Conservation (phyloP, 192 early-diverging fungal genomes). For the Neocallimastix lanati region DNA sequence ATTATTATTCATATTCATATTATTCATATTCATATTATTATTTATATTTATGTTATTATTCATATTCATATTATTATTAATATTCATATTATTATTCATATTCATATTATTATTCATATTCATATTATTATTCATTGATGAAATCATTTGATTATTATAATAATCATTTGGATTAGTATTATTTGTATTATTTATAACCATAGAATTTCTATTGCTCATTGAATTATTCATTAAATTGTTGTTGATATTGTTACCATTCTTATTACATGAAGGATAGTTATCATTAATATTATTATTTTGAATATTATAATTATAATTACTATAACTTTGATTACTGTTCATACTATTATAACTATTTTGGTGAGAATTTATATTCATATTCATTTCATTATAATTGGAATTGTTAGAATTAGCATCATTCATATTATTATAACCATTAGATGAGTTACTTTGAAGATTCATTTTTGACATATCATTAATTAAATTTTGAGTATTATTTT, state of each 20-base stretch:
- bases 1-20: background rate
- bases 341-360: no score
- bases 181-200: background rate
- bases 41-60: background rate
- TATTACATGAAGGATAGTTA: background rate
- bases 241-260: background rate
- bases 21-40: background rate
- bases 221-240: background rate
- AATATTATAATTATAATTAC: background rate
- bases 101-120: background rate
- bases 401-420: no score
- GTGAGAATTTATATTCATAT: no score
- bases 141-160: background rate
- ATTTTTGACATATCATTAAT: background rate
- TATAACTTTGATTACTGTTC: no score
- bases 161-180: background rate
- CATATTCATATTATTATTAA: background rate
- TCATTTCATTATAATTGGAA: no score
- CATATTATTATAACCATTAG: background rate
- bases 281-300: background rate
- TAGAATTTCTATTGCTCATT: background rate
- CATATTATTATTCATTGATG: background rate
- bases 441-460: background rate
- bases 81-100: no score
- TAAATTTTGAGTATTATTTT: background rate